A percentile compares a stretch with the other conserved stretches of the same genome.
Evolutionary conservation across 805 yeast species (phyloP).

Genomic region (Lipomyces yamanashiensis): DNA sequence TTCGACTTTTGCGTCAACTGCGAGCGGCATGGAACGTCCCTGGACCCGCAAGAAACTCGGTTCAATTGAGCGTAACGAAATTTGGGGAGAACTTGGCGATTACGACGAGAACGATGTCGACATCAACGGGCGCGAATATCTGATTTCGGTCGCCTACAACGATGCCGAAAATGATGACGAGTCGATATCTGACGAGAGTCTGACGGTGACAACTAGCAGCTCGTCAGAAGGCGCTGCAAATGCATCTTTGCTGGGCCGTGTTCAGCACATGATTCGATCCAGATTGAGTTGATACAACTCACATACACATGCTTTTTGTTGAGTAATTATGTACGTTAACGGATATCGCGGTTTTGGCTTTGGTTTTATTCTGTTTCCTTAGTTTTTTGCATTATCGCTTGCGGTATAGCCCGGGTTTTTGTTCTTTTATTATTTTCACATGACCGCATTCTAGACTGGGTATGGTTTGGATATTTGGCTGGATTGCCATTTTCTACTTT

Average conservation of each 20-base stretch:
- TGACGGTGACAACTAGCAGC: constrained; percentile 25
- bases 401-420: background rate
- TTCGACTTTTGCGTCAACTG: constrained; percentile 7
- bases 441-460: background rate
- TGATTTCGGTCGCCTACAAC: constrained; percentile 26
- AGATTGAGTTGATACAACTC: constrained; percentile 7
- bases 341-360: background rate
- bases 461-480: background rate
- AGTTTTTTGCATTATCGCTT: background rate
- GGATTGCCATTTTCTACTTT: background rate
- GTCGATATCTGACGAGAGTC: constrained; percentile 31
- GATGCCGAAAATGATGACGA: constrained; percentile 29
- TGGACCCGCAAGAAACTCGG: constrained; percentile 33
- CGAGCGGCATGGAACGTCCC: constrained; percentile 15
- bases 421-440: background rate
- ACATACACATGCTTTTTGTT: background rate
- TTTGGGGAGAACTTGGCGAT: constrained; percentile 35
- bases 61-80: constrained; percentile 30
- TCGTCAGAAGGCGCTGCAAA: background rate
- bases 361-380: background rate
- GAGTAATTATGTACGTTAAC: background rate
- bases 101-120: constrained; percentile 28
- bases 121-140: constrained; percentile 17
- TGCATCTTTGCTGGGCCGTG: constrained; percentile 15
- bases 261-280: constrained; percentile 23